These are phyloP conservation scores for Leccinum olivaceoglutinosum DNA, from an alignment of 1,284 basidiomycete genomes.

Conservation along the genomic window DNA sequence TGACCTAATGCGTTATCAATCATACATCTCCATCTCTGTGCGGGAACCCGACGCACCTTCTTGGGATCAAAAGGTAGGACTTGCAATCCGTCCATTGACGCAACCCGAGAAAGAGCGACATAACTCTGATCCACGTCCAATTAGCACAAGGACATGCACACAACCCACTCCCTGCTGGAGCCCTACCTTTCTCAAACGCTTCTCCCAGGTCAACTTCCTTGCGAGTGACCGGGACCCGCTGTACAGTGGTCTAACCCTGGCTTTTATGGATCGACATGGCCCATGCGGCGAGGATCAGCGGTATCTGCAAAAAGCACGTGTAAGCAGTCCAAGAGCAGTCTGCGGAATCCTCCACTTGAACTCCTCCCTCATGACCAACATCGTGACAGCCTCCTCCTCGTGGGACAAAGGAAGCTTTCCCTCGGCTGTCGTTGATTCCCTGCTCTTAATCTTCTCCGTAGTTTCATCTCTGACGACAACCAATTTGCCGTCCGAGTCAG, in stretches of 20 bases:
- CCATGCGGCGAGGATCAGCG: conserved; percentile 62
- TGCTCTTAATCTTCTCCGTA: conserved; percentile 12
- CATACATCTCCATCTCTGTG: background rate
- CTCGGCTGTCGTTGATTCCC: conserved; percentile 1
- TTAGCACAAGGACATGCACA: conserved; percentile 1
- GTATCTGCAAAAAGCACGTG: conserved; percentile 17
- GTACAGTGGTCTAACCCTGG: conserved; percentile 64
- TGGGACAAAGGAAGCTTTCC: conserved; percentile 8
- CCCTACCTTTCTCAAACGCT: no score
- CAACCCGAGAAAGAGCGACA: conserved; percentile 80
- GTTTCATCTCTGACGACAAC: background rate
- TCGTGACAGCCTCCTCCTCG: conserved; percentile 19
- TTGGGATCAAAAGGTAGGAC: conserved; percentile 69
- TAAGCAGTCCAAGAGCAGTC: no score
- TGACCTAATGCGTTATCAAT: conserved; percentile 31
- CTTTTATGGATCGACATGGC: conserved; percentile 81
- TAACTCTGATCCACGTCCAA: conserved; percentile 61
- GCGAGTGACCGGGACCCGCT: conserved; percentile 61
- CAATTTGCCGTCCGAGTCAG: conserved; percentile 6
- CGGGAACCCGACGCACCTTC: conserved; percentile 41
- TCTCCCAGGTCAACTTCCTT: conserved; percentile 62
- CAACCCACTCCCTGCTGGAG: no score
- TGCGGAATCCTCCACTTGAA: no score
- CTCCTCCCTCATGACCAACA: no score
- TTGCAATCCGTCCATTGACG: conserved; percentile 74